Conservation (phyloP, 225 moss, liverwort and hornwort genomes). For the Pleurozium schreberi region DNA sequence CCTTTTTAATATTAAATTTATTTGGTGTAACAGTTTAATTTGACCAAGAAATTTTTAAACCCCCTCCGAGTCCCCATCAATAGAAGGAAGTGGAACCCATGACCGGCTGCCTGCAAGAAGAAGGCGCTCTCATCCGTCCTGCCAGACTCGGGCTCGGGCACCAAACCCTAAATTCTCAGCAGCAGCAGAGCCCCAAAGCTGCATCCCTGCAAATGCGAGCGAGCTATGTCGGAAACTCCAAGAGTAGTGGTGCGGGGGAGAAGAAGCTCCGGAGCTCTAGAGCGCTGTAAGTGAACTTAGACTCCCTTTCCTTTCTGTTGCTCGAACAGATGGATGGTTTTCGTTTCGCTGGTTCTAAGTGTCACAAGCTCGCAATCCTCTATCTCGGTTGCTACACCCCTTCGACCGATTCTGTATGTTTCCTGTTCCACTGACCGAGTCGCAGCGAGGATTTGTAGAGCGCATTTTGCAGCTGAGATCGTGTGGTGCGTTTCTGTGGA, state of each 20-base stretch:
- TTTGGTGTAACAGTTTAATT: background rate
- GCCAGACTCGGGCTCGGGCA: background rate
- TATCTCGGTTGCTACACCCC: background rate
- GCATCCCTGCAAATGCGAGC: background rate
- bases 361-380: background rate
- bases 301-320: background rate
- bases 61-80: background rate
- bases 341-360: background rate
- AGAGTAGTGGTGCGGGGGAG: background rate
- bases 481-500: background rate
- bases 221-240: background rate
- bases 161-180: slow-evolving; percentile 6
- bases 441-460: background rate
- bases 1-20: background rate
- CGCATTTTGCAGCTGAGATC: slow-evolving; percentile 1
- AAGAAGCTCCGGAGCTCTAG: background rate
- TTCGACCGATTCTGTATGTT: background rate
- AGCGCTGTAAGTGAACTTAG: background rate
- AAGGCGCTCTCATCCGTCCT: background rate
- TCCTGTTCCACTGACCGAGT: background rate
- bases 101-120: background rate
- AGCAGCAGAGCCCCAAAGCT: background rate
- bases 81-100: background rate
- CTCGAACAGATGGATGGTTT: background rate
- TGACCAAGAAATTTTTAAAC: background rate